Percentiles rank a stretch among this genome's conserved stretches.
phyloP scores from a whole-genome alignment of 805 yeast genomes.

The Spathaspora girioi region DNA sequence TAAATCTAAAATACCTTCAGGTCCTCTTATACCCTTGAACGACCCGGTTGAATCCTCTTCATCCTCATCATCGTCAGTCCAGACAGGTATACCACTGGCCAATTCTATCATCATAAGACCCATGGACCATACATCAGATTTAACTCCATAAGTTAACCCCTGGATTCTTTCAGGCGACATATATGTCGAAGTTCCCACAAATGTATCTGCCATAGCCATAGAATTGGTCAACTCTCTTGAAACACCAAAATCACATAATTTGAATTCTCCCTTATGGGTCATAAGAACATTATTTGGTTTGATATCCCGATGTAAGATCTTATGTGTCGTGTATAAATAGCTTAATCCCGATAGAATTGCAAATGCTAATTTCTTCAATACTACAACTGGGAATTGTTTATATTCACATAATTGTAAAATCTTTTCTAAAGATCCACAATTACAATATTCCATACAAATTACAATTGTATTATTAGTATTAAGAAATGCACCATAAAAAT shows the following conservation, averaged over 20 bases:
- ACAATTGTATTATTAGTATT: conserved; percentile 65
- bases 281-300: conserved; percentile 92
- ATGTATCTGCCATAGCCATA: conserved; percentile 81
- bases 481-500: conserved; percentile 87
- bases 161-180: conserved; percentile 97
- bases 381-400: conserved; percentile 49
- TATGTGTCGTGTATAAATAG: conserved; percentile 77
- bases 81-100: conserved; percentile 81
- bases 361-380: conserved; percentile 69
- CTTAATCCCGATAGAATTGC: conserved; percentile 78
- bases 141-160: conserved; percentile 90
- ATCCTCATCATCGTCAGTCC: conserved; percentile 48
- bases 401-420: conserved; percentile 51
- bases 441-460: conserved; percentile 94
- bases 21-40: conserved; percentile 33
- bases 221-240: conserved; percentile 89
- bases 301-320: conserved; percentile 92
- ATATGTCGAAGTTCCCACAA: conserved; percentile 96
- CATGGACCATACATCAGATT: conserved; percentile 95
- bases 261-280: conserved; percentile 82
- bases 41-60: neutral
- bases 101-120: conserved; percentile 88
- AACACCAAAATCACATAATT: conserved; percentile 96
- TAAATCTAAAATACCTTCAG: conserved; percentile 86
- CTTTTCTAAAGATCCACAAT: conserved; percentile 88